phyloP scores from a whole-genome alignment of 225 moss, liverwort and hornwort genomes.

The Climacium dendroides region DNA sequence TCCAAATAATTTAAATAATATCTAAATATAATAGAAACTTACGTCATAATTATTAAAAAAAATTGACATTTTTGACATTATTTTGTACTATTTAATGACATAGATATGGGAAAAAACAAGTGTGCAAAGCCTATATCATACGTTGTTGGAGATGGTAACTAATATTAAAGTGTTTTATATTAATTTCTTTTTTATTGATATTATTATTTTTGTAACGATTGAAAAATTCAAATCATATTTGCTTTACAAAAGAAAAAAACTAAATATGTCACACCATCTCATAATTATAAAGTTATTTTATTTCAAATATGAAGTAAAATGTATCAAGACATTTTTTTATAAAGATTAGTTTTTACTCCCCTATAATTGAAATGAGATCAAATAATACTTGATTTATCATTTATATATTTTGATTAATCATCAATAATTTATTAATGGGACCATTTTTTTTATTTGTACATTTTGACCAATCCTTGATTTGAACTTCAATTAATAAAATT shows the following conservation, averaged over 20 bases:
- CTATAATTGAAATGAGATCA: not conserved
- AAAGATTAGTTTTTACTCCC: no score
- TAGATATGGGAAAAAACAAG: slow-evolving; percentile 15
- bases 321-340: not conserved
- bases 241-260: not conserved
- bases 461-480: not conserved
- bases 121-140: slow-evolving; percentile 4
- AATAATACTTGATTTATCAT: not conserved
- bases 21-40: not conserved
- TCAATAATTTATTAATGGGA: not conserved
- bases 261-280: not conserved
- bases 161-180: no score
- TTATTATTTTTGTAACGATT: no score
- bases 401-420: not conserved
- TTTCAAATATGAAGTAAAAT: not conserved
- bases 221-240: not conserved
- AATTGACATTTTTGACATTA: no score
- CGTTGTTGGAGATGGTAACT: slow-evolving; percentile 13
- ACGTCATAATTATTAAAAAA: not conserved
- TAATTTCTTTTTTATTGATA: fast-evolving
- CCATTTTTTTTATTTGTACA: no score
- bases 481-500: not conserved
- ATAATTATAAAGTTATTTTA: not conserved
- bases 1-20: no score
- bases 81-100: not conserved